A percentile compares a stretch with the other conserved stretches of the same genome.
phyloP scores from a whole-genome alignment of 306 rosid species.

The Mimosa bimucronata region DNA sequence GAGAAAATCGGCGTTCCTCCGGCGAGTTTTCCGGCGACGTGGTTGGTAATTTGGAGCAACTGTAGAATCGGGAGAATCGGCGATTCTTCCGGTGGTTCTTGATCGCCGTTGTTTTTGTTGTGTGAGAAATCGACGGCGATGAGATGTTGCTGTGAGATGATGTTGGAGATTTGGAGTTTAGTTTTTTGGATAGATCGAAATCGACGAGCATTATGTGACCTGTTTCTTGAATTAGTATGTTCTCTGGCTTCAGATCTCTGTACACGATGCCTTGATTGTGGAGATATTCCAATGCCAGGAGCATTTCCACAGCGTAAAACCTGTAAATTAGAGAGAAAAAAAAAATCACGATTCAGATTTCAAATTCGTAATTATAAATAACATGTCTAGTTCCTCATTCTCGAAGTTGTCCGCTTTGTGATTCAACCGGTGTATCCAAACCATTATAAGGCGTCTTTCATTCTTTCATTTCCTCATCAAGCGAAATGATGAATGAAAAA shows the following conservation, averaged over 20 bases:
- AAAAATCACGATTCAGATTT: background rate
- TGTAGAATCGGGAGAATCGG: slow-evolving; percentile 39
- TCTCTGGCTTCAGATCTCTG: slow-evolving; percentile 93
- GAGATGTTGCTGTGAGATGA: slow-evolving; percentile 41
- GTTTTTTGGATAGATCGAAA: slow-evolving; percentile 80
- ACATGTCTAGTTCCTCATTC: too few relatives aligned
- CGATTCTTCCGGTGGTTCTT: slow-evolving; percentile 27
- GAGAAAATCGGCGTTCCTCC: background rate
- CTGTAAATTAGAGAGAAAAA: slow-evolving; percentile 38
- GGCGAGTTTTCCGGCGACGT: slow-evolving; percentile 5
- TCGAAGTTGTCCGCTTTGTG: too few relatives aligned
- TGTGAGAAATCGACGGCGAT: slow-evolving; percentile 33
- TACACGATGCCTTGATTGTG: slow-evolving; percentile 79
- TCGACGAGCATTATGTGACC: slow-evolving; percentile 96
- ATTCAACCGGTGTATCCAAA: too few relatives aligned
- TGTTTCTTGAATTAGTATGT: slow-evolving; percentile 75
- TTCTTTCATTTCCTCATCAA: too few relatives aligned
- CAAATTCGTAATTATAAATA: too few relatives aligned
- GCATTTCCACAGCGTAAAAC: slow-evolving; percentile 90
- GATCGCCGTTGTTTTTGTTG: background rate
- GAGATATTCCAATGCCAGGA: slow-evolving; percentile 74
- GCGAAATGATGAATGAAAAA: too few relatives aligned
- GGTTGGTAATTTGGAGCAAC: slow-evolving; percentile 44
- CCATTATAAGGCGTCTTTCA: too few relatives aligned
- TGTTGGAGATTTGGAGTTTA: slow-evolving; percentile 48